Percentiles rank a stretch among this genome's conserved stretches.
Evolutionary conservation across 306 rosid species (phyloP).

Genomic region (Gastrolobium bilobum): DNA sequence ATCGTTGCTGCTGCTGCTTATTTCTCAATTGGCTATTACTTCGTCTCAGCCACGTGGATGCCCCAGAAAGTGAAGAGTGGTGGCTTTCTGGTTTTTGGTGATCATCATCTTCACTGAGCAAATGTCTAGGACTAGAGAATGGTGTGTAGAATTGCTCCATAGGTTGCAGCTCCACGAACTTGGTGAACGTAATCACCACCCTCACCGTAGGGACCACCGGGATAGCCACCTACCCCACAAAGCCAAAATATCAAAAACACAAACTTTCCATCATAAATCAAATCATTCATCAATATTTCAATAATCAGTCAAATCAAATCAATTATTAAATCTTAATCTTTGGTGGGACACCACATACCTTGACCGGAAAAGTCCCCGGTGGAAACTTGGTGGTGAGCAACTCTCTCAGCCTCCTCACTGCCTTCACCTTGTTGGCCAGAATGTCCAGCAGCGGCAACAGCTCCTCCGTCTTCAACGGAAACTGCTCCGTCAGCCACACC

Average conservation of each 20-base stretch:
- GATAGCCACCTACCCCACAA: conserved; percentile 79
- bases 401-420: conserved; percentile 92
- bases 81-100: conserved; percentile 50
- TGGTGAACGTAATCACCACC: conserved; percentile 94
- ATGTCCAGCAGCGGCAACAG: conserved; percentile 88
- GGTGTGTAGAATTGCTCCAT: conserved; percentile 87
- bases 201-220: conserved; percentile 98
- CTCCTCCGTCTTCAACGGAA: conserved; percentile 97
- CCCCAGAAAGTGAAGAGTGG: conserved; percentile 48
- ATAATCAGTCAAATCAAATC: conserved; percentile 38
- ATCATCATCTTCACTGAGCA: conserved; percentile 53
- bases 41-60: conserved; percentile 73
- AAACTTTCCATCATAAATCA: conserved; percentile 35
- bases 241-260: conserved; percentile 19
- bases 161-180: conserved; percentile 88
- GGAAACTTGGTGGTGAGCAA: conserved; percentile 95
- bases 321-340: conserved; percentile 12
- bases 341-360: conserved; percentile 62
- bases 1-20: conserved; percentile 58
- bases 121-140: conserved; percentile 79
- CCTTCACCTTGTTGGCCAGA: conserved; percentile 91
- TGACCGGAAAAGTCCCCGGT: conserved; percentile 93
- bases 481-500: conserved; percentile 95
- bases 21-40: conserved; percentile 61
- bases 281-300: conserved; percentile 38